These are phyloP conservation scores for Gossypioides kirkii DNA, from an alignment of 345 rosid species.

Conservation along the genomic window DNA sequence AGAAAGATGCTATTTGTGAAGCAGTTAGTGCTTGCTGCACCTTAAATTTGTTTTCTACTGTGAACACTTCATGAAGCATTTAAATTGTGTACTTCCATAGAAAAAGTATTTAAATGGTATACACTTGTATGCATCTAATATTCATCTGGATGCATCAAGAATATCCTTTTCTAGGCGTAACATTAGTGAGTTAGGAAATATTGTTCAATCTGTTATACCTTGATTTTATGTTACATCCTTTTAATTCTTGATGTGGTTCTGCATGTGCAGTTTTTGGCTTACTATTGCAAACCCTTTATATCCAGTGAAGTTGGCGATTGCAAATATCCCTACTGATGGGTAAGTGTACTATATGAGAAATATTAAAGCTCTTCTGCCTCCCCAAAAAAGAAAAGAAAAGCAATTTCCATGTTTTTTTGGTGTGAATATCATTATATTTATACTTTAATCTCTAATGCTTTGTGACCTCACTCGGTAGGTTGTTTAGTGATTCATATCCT, in stretches of 20 bases:
- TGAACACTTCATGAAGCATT: background rate
- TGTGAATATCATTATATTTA: background rate
- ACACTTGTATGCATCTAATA: background rate
- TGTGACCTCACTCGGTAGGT: background rate
- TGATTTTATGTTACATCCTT: background rate
- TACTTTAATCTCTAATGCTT: background rate
- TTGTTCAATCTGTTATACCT: background rate
- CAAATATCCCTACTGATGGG: conserved; percentile 76
- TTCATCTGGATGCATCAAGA: conserved; percentile 6
- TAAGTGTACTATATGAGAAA: conserved; percentile 29
- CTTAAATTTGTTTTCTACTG: background rate
- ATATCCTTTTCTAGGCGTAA: background rate
- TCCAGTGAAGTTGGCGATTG: conserved; percentile 59
- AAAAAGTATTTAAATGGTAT: background rate
- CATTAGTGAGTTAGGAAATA: background rate
- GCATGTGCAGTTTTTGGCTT: conserved; percentile 64
- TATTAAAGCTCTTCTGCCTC: background rate
- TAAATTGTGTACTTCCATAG: background rate
- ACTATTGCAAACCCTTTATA: conserved; percentile 55
- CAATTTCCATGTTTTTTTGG: background rate
- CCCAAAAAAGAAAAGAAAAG: background rate
- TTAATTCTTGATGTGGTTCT: conserved; percentile 9
- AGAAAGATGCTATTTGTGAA: background rate
- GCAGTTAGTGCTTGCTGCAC: background rate
- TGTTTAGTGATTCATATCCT: conserved; percentile 20